These are phyloP conservation scores for Lizanozyma gosingica DNA, from an alignment of 1,139 yeast genomes.

Conservation along the genomic window DNA sequence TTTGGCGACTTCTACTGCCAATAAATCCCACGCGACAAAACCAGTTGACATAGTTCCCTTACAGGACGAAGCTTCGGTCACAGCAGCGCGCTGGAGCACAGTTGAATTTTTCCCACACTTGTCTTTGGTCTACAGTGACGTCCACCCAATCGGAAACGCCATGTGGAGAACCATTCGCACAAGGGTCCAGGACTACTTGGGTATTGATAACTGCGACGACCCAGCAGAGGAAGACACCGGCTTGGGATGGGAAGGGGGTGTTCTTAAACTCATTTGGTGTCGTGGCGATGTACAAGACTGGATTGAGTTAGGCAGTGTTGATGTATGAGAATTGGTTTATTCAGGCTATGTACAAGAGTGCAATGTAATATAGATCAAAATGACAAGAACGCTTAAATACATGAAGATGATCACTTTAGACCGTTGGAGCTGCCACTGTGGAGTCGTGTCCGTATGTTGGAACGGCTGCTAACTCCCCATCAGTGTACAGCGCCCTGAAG, in stretches of 20 bases:
- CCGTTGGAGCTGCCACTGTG: no score
- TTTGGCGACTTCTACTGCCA: slow-evolving; percentile 4
- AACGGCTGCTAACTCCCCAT: slow-evolving; percentile 37
- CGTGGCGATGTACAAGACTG: slow-evolving; percentile 72
- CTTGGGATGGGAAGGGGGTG: slow-evolving; percentile 58
- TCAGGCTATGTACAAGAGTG: no score
- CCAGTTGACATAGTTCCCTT: slow-evolving; percentile 19
- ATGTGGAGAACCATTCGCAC: slow-evolving; percentile 57
- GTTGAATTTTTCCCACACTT: slow-evolving; percentile 65
- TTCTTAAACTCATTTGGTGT: slow-evolving; percentile 59
- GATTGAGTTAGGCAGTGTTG: slow-evolving; percentile 57
- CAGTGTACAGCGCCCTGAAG: slow-evolving; percentile 56
- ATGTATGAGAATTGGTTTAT: slow-evolving; percentile 18
- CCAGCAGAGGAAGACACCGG: slow-evolving; percentile 21
- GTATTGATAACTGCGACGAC: slow-evolving; percentile 37
- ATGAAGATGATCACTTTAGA: no score
- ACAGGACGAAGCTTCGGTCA: slow-evolving; percentile 22
- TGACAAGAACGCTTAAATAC: background rate
- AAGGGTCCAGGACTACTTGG: slow-evolving; percentile 61
- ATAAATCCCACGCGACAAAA: slow-evolving; percentile 7
- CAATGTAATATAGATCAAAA: no score
- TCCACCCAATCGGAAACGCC: slow-evolving; percentile 64
- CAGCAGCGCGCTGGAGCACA: slow-evolving; percentile 47
- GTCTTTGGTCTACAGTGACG: slow-evolving; percentile 60
- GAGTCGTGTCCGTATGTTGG: slow-evolving; percentile 11